phyloP scores from a whole-genome alignment of 495 filamentous ascomycete genomes.

The Tuber magnatum region DNA sequence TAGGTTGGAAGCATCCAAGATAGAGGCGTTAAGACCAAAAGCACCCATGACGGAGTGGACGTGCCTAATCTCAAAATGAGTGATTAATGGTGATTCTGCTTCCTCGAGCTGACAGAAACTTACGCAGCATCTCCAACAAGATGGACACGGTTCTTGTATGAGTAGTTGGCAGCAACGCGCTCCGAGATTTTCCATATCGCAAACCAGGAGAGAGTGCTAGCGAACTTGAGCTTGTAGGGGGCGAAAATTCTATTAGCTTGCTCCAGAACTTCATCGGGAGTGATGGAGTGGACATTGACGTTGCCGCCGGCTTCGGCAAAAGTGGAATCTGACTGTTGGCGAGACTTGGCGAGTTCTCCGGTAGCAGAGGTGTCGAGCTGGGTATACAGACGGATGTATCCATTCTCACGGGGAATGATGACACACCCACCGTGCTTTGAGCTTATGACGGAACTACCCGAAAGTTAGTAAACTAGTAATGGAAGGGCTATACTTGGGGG shows the following conservation, averaged over 20 bases:
- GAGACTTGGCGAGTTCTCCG: conserved; percentile 24
- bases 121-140: conserved; percentile 44
- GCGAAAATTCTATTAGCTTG: conserved; percentile 44
- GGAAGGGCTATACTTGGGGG: neutral
- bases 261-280: conserved; percentile 42
- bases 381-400: conserved; percentile 40
- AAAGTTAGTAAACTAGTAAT: neutral
- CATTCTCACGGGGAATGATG: conserved; percentile 44
- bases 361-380: conserved; percentile 33
- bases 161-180: conserved; percentile 43
- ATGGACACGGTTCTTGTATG: conserved; percentile 41
- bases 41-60: conserved; percentile 45
- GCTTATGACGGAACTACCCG: conserved; percentile 26
- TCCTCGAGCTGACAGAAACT: conserved; percentile 11
- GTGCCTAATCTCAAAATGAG: conserved; percentile 25
- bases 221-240: conserved; percentile 43
- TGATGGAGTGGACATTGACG: conserved; percentile 41
- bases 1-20: conserved; percentile 43
- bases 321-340: conserved; percentile 30
- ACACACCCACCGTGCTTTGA: conserved; percentile 43
- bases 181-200: conserved; percentile 46
- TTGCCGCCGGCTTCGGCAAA: conserved; percentile 39
- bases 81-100: conserved; percentile 1
- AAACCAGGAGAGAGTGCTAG: conserved; percentile 43
- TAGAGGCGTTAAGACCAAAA: conserved; percentile 45